phyloP scores from a whole-genome alignment of 2,329 filamentous ascomycete genomes.

The Alternaria alternata region DNA sequence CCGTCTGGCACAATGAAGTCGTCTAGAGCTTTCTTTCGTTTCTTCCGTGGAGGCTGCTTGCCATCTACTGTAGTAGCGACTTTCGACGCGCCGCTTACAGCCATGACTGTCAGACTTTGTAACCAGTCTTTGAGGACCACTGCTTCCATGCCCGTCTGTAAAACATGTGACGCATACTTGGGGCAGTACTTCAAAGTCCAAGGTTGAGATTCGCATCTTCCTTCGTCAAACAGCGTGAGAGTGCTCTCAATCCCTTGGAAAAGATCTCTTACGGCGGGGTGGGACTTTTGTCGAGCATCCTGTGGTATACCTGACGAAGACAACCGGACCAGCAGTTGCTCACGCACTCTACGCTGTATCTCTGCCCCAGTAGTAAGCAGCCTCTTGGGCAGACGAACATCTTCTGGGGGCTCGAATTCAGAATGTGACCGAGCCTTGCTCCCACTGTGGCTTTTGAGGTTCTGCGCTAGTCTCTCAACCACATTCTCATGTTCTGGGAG shows the following conservation, averaged over 20 bases:
- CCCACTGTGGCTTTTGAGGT: conserved; percentile 21
- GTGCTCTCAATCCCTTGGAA: conserved; percentile 67
- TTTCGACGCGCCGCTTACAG: conserved; percentile 68
- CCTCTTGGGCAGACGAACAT: conserved; percentile 47
- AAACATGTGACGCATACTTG: conserved; percentile 69
- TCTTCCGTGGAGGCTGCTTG: conserved; percentile 64
- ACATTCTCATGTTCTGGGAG: conserved; percentile 38
- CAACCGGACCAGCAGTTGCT: conserved; percentile 28
- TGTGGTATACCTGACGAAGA: conserved; percentile 20
- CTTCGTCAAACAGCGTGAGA: conserved; percentile 82
- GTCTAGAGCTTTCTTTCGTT: conserved; percentile 59
- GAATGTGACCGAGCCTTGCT: neutral
- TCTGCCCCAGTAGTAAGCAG: conserved; percentile 49
- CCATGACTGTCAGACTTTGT: conserved; percentile 74
- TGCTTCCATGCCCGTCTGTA: conserved; percentile 77
- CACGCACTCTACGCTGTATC: conserved; percentile 51
- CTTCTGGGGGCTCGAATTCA: conserved; percentile 28
- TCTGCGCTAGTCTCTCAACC: conserved; percentile 29
- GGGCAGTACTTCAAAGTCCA: conserved; percentile 93
- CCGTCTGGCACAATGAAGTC: conserved; percentile 48
- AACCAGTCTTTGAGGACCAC: conserved; percentile 82
- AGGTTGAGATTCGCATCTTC: conserved; percentile 72
- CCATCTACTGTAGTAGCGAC: conserved; percentile 16
- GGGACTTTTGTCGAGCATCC: conserved; percentile 35
- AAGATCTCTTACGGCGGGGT: conserved; percentile 68